Conservation (phyloP, 2,329 filamentous ascomycete genomes). For the Paraconiothyrium brasiliense region DNA sequence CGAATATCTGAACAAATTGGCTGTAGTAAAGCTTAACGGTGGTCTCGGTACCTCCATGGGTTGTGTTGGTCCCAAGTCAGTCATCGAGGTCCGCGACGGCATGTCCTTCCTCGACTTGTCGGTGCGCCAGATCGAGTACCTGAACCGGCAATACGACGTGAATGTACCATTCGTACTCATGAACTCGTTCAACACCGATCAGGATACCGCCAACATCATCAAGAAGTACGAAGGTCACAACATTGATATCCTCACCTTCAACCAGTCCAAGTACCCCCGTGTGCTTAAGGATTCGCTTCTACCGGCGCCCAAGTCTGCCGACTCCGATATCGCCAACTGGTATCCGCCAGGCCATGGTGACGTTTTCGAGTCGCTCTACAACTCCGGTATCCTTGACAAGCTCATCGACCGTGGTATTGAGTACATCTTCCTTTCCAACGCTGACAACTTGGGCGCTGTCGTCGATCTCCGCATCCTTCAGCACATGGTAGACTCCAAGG, state of each 20-base stretch:
- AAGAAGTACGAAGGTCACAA: slow-evolving; percentile 99
- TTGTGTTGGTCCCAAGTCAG: slow-evolving; percentile 98
- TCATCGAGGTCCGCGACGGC: slow-evolving; percentile 99
- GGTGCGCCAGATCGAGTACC: slow-evolving; percentile 97
- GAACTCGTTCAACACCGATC: slow-evolving; percentile 99
- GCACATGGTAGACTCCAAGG: slow-evolving; percentile 97
- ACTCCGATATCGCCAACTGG: slow-evolving; percentile 94
- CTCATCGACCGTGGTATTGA: slow-evolving; percentile 94
- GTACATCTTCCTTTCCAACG: slow-evolving; percentile 98
- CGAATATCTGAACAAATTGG: slow-evolving; percentile 94
- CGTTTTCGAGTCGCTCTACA: slow-evolving; percentile 99
- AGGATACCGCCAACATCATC: slow-evolving; percentile 98
- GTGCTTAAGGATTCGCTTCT: slow-evolving; percentile 98
- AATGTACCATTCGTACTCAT: slow-evolving; percentile 99
- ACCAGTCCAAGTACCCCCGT: slow-evolving; percentile 98
- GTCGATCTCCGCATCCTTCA: slow-evolving; percentile 98
- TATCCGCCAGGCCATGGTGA: slow-evolving; percentile 99
- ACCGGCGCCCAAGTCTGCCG: slow-evolving; percentile 87
- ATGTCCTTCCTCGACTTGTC: slow-evolving; percentile 99
- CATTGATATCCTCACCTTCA: slow-evolving; percentile 99
- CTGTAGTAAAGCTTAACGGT: slow-evolving; percentile 98
- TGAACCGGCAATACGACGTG: slow-evolving; percentile 97
- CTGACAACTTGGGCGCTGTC: slow-evolving; percentile 97
- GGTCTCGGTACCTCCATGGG: slow-evolving; percentile 99
- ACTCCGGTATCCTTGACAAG: slow-evolving; percentile 97